Conservation (phyloP, 306 rosid species). For the Cotoneaster glaucophyllus region DNA sequence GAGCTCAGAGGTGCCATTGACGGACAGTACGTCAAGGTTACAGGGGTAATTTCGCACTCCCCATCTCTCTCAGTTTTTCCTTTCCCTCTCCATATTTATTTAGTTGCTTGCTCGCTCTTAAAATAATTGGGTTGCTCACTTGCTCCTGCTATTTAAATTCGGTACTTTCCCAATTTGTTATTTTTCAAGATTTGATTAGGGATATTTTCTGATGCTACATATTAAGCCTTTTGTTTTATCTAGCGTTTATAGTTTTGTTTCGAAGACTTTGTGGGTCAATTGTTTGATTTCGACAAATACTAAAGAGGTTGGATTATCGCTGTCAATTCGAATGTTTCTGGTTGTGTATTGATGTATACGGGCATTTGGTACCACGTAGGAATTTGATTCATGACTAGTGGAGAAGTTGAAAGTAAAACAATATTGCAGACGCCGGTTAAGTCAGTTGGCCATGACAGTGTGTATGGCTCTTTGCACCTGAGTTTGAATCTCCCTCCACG, state of each 20-base stretch:
- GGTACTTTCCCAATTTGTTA: background rate
- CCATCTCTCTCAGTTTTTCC: background rate
- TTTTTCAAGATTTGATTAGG: background rate
- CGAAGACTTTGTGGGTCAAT: background rate
- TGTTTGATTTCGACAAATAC: background rate
- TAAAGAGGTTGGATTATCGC: background rate
- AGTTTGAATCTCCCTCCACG: too few species aligned
- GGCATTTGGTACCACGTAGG: background rate
- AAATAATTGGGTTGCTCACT: background rate
- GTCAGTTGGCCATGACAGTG: background rate
- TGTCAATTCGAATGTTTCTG: background rate
- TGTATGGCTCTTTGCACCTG: background rate
- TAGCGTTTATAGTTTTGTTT: background rate
- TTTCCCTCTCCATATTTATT: background rate
- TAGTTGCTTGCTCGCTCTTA: background rate
- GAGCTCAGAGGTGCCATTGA: too few species aligned
- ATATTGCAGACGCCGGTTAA: background rate
- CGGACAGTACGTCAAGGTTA: constrained; percentile 93
- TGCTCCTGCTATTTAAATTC: background rate
- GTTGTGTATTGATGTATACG: background rate
- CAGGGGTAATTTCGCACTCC: constrained; percentile 60
- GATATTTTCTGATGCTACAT: background rate
- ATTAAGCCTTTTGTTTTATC: background rate
- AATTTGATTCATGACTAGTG: background rate
- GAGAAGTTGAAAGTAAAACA: background rate